A percentile compares a stretch with the other conserved stretches of the same genome.
phyloP scores from a whole-genome alignment of 495 filamentous ascomycete genomes.

The Daldinia bambusicola region DNA sequence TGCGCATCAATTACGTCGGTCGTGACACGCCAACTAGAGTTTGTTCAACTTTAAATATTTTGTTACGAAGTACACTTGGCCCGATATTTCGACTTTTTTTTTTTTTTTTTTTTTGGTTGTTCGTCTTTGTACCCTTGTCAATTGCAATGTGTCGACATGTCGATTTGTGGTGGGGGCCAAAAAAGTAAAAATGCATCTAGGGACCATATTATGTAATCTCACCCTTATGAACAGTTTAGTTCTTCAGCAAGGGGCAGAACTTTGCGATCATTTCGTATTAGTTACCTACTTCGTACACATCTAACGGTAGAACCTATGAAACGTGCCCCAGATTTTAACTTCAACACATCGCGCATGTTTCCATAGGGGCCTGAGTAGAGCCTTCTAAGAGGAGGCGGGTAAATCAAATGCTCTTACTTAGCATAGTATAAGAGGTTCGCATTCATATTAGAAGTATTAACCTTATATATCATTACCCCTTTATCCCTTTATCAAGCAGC shows the following conservation, averaged over 20 bases:
- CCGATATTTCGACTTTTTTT: slow-evolving; percentile 5
- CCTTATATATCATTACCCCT: too few relatives aligned
- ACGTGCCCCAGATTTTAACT: too few relatives aligned
- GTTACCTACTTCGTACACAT: too few relatives aligned
- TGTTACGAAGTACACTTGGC: slow-evolving; percentile 10
- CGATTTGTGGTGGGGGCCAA: slow-evolving; percentile 10
- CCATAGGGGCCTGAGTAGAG: too few relatives aligned
- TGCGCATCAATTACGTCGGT: slow-evolving; percentile 35
- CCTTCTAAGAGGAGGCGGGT: background rate
- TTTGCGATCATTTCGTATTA: too few relatives aligned
- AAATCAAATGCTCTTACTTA: background rate
- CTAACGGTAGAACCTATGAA: too few relatives aligned
- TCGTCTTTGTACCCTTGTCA: slow-evolving; percentile 23
- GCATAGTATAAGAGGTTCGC: background rate
- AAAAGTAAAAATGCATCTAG: background rate
- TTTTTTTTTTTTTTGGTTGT: slow-evolving; percentile 18
- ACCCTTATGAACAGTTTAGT: background rate
- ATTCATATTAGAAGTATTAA: background rate
- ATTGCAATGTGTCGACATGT: slow-evolving; percentile 41
- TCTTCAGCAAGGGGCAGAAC: too few relatives aligned
- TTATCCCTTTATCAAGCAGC: background rate
- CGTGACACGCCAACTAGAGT: slow-evolving; percentile 14
- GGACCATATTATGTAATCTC: background rate
- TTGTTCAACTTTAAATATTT: background rate
- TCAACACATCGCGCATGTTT: too few relatives aligned